These are phyloP conservation scores for Phytopythium sindhum DNA, from an alignment of 352 stramenopile genomes.

Conservation along the genomic window DNA sequence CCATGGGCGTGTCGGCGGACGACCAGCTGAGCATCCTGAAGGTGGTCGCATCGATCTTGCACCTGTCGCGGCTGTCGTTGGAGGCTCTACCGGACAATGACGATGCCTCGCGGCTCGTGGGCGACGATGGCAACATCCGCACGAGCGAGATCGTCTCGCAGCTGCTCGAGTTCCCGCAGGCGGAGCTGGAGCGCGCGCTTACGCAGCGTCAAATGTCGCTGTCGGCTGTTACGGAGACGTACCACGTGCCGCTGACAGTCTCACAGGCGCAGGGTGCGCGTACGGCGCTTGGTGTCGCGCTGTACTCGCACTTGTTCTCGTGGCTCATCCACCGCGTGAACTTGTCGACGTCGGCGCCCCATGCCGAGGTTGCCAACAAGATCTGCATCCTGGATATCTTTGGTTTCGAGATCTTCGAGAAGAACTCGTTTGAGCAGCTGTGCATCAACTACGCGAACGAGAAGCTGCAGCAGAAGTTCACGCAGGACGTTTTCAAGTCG, in stretches of 20 bases:
- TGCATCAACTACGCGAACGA: constrained; percentile 98
- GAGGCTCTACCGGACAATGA: constrained; percentile 49
- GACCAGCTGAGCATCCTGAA: constrained; percentile 80
- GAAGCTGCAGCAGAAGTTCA: constrained; percentile 92
- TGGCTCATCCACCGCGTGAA: constrained; percentile 94
- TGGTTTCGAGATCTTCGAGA: constrained; percentile 97
- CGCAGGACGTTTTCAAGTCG: constrained; percentile 93
- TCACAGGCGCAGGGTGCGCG: constrained; percentile 71
- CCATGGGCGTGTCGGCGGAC: constrained; percentile 59
- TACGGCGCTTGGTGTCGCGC: constrained; percentile 71
- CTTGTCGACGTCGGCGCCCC: constrained; percentile 60
- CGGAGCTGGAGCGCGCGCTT: constrained; percentile 67
- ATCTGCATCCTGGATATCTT: constrained; percentile 97
- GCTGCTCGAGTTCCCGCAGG: constrained; percentile 60
- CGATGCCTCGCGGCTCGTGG: constrained; percentile 57
- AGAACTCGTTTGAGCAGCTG: constrained; percentile 95
- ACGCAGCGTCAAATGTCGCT: constrained; percentile 79
- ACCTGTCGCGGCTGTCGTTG: constrained; percentile 79
- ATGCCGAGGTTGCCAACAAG: constrained; percentile 57
- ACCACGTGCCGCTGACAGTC: constrained; percentile 84
- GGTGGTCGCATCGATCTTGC: constrained; percentile 77
- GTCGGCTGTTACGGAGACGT: constrained; percentile 73
- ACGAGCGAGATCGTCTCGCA: constrained; percentile 51
- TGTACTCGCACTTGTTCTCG: constrained; percentile 96
- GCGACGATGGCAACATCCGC: constrained; percentile 44